Conservation (phyloP, 768 basidiomycete genomes). For the Dendrothele bispora region DNA sequence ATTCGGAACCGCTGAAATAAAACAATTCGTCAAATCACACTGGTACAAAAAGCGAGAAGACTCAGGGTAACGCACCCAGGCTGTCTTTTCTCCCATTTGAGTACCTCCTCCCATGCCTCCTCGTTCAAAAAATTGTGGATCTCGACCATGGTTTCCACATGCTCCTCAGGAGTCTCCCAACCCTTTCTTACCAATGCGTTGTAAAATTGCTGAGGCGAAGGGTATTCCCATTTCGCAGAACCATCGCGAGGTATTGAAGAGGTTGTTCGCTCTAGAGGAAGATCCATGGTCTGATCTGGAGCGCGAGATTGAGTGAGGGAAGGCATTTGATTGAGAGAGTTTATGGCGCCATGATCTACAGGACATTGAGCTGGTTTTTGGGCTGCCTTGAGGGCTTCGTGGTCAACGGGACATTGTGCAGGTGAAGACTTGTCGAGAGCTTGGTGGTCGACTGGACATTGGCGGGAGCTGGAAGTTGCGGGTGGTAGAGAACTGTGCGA, state of each 20-base stretch:
- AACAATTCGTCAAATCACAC: slow-evolving; percentile 6
- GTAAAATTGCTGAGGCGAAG: slow-evolving; percentile 96
- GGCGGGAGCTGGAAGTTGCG: slow-evolving; percentile 6
- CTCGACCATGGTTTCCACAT: slow-evolving; percentile 95
- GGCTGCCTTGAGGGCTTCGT: slow-evolving; percentile 19
- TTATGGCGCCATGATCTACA: slow-evolving; percentile 58
- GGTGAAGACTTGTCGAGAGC: slow-evolving; percentile 10
- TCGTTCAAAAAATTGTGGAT: slow-evolving; percentile 99
- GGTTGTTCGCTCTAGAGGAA: slow-evolving; percentile 73
- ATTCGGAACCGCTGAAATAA: slow-evolving; percentile 42
- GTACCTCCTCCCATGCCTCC: slow-evolving; percentile 91
- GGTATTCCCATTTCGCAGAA: slow-evolving; percentile 83
- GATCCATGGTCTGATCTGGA: slow-evolving; percentile 50
- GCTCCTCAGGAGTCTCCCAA: slow-evolving; percentile 96
- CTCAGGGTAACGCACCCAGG: slow-evolving; percentile 57
- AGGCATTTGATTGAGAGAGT: slow-evolving; percentile 87
- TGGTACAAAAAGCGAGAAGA: neutral
- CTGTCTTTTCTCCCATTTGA: slow-evolving; percentile 83
- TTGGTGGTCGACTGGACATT: neutral
- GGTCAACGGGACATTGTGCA: slow-evolving; percentile 40
- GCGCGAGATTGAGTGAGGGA: slow-evolving; percentile 68
- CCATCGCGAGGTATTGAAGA: slow-evolving; percentile 84
- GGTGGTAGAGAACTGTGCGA: slow-evolving; percentile 39
- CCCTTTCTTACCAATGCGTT: slow-evolving; percentile 96
- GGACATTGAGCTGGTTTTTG: slow-evolving; percentile 43